Evolutionary conservation across 2,329 filamentous ascomycete genomes (phyloP).

Genomic region (Stagonosporopsis tanaceti): DNA sequence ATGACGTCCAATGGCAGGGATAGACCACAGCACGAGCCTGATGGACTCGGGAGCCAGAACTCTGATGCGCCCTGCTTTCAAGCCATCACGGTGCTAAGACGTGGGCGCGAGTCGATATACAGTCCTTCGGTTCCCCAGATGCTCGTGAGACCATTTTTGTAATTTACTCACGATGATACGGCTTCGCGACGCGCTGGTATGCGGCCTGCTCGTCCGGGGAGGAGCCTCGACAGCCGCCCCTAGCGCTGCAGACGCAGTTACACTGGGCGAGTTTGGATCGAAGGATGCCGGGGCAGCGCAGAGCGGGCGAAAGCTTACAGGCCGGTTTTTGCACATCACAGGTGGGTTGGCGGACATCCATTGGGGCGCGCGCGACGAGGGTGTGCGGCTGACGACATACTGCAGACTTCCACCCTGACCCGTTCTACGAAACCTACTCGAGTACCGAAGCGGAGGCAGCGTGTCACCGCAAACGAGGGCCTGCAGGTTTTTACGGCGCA

Average conservation of each 20-base stretch:
- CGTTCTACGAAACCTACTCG: conserved; percentile 81
- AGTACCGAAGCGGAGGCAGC: conserved; percentile 72
- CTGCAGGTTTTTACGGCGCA: conserved; percentile 82
- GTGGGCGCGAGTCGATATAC: conserved; percentile 19
- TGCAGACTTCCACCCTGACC: conserved; percentile 89
- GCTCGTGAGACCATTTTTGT: conserved; percentile 10
- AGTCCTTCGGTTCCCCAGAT: conserved; percentile 23
- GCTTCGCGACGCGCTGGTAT: conserved; percentile 35
- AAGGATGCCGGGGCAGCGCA: conserved; percentile 21
- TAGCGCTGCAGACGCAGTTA: conserved; percentile 20
- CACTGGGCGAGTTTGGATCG: conserved; percentile 22
- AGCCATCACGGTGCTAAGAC: conserved; percentile 35
- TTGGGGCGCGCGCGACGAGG: conserved; percentile 2
- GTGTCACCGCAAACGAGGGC: conserved; percentile 81
- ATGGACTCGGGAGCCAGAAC: conserved; percentile 15
- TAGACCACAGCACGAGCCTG: conserved; percentile 30
- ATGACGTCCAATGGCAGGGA: conserved; percentile 39
- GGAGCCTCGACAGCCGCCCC: conserved; percentile 37
- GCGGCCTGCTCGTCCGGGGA: conserved; percentile 38
- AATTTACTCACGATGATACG: conserved; percentile 30
- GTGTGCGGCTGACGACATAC: conserved; percentile 10
- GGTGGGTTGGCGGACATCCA: conserved; percentile 60
- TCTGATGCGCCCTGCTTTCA: conserved; percentile 20
- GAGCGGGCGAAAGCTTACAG: conserved; percentile 52
- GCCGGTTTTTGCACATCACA: conserved; percentile 87